phyloP scores from a whole-genome alignment of 768 basidiomycete genomes.

The Floccularia luteovirens region DNA sequence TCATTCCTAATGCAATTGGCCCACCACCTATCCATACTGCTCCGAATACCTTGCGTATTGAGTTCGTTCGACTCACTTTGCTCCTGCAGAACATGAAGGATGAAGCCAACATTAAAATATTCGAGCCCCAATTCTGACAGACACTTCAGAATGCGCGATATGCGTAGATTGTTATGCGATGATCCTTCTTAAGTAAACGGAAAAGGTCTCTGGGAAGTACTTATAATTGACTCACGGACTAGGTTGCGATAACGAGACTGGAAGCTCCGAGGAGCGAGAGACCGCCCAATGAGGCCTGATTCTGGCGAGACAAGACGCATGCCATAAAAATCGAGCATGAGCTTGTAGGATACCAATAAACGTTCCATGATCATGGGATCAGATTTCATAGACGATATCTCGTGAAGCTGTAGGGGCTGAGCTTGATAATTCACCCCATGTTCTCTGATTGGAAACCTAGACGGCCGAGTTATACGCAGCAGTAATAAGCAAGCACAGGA shows the following conservation, averaged over 20 bases:
- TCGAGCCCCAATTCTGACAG: conserved; percentile 66
- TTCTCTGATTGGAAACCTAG: conserved; percentile 69
- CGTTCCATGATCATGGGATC: conserved; percentile 40
- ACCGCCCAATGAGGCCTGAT: conserved; percentile 53
- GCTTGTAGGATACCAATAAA: conserved; percentile 50
- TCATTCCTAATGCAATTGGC: conserved; percentile 61
- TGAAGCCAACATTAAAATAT: conserved; percentile 53
- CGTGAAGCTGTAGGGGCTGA: conserved; percentile 60
- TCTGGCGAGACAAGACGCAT: conserved; percentile 54
- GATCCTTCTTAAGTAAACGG: conserved; percentile 31
- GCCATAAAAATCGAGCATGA: conserved; percentile 80
- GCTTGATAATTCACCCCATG: conserved; percentile 64
- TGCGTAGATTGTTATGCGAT: conserved; percentile 70
- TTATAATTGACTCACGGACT: conserved; percentile 42
- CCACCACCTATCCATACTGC: conserved; percentile 79
- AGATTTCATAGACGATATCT: conserved; percentile 48
- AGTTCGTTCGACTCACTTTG: conserved; percentile 55
- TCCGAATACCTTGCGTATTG: conserved; percentile 33
- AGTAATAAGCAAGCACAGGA: not conserved
- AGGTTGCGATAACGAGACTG: conserved; percentile 56
- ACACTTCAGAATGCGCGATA: conserved; percentile 72
- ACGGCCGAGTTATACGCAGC: conserved; percentile 1
- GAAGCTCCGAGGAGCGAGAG: conserved; percentile 39
- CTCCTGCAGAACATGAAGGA: conserved; percentile 62
- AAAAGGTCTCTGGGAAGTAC: too few relatives aligned